A percentile compares a stretch with the other conserved stretches of the same genome.
Evolutionary conservation across 768 basidiomycete species (phyloP).

Genomic region (Gymnopilus junonius): DNA sequence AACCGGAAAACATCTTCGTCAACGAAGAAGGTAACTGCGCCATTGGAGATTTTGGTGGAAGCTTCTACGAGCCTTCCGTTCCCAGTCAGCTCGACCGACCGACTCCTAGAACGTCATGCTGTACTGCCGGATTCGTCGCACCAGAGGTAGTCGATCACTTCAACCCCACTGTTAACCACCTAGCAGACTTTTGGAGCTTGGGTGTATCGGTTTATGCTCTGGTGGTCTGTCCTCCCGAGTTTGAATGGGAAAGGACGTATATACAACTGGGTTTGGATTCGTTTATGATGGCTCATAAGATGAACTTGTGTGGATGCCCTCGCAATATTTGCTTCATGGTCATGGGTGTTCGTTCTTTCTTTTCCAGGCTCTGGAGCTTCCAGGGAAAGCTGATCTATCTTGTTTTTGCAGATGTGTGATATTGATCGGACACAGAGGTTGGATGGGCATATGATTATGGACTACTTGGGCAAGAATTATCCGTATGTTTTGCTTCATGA

Average conservation of each 20-base stretch:
- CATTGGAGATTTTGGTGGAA: slow-evolving; percentile 19
- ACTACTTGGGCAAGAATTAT: not conserved
- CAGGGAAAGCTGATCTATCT: not conserved
- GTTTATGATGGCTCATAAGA: not conserved
- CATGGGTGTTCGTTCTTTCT: not conserved
- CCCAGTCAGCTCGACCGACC: not conserved
- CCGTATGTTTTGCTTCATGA: not conserved
- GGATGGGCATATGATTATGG: not conserved
- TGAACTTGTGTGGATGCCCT: not conserved
- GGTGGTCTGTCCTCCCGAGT: not conserved
- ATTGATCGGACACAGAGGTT: too few relatives aligned
- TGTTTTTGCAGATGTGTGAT: not conserved
- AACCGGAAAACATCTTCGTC: slow-evolving; percentile 22
- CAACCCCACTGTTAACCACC: not conserved
- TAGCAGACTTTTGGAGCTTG: not conserved
- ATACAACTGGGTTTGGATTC: not conserved
- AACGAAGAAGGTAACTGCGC: slow-evolving; percentile 11
- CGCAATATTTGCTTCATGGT: not conserved
- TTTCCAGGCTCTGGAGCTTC: not conserved
- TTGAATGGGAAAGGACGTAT: not conserved
- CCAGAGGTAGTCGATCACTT: not conserved
- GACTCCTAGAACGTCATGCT: not conserved
- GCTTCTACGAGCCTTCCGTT: not conserved
- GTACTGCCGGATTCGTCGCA: not conserved
- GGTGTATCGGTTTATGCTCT: not conserved